A percentile compares a stretch with the other conserved stretches of the same genome.
Conservation (phyloP, 75 land plant species). For the Cryptomeria japonica region DNA sequence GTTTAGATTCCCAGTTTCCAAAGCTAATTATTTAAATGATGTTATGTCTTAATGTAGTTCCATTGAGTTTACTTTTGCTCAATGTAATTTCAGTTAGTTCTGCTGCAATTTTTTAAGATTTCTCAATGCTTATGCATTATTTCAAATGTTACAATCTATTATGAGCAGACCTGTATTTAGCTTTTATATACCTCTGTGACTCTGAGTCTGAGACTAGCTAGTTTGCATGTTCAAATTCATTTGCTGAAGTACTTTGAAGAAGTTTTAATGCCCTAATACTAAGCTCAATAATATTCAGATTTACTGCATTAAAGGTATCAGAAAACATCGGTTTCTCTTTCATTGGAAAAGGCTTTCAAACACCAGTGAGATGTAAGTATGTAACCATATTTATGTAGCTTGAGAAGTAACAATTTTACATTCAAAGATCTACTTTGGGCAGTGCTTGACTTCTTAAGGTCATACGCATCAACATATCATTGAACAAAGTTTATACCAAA, state of each 20-base stretch:
- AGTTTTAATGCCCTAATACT: background rate
- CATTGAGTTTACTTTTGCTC: background rate
- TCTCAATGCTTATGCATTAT: background rate
- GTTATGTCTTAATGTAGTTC: background rate
- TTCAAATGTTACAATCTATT: too few species aligned
- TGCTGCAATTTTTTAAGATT: background rate
- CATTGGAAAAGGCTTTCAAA: background rate
- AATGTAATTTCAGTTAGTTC: background rate
- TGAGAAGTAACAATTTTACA: background rate
- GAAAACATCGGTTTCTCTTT: background rate
- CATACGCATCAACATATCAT: background rate
- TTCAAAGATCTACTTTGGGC: background rate
- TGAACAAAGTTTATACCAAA: background rate
- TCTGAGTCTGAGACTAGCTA: background rate
- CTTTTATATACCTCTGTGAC: background rate
- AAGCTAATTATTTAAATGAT: background rate
- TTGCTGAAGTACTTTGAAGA: background rate
- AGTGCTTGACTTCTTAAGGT: background rate
- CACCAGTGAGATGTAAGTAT: background rate
- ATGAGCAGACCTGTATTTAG: background rate
- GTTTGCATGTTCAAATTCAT: background rate
- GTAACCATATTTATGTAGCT: background rate
- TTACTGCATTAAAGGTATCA: background rate
- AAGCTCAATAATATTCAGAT: background rate
- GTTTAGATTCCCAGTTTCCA: background rate